Percentiles rank a stretch among this genome's conserved stretches.
These are phyloP conservation scores for Naegleria gruberi DNA, from an alignment of 208 protist species.

Conservation along the genomic window DNA sequence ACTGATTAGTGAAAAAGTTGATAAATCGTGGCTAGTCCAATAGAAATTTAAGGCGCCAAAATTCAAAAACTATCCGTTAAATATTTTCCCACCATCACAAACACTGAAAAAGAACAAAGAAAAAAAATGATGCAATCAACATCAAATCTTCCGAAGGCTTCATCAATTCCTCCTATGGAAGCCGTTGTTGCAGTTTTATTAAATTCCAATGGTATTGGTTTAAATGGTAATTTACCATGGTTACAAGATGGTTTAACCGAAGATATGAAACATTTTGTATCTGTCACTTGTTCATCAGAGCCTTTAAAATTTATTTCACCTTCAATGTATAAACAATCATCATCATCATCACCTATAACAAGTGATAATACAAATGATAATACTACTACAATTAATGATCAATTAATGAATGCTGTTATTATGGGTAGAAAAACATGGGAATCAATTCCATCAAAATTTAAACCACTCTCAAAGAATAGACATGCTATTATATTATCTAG, in stretches of 20 bases:
- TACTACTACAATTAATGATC: no score
- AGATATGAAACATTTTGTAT: background rate
- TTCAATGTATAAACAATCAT: background rate
- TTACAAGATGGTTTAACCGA: background rate
- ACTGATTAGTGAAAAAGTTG: no score
- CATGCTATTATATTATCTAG: conserved; percentile 74
- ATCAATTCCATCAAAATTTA: conserved; percentile 73
- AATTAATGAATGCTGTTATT: conserved; percentile 82
- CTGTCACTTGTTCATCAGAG: background rate
- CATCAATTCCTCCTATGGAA: background rate
- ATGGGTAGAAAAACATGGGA: conserved; percentile 95
- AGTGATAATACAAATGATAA: background rate
- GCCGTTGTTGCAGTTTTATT: background rate
- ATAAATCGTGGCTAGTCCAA: no score
- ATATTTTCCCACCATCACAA: no score
- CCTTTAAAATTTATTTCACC: background rate
- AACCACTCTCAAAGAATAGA: conserved; percentile 65
- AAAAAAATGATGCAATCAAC: no score
- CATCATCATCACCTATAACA: background rate
- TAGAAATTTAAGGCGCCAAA: no score
- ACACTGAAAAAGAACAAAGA: no score
- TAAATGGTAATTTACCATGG: background rate
- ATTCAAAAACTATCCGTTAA: no score
- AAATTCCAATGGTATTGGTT: background rate
- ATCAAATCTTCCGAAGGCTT: no score